Evolutionary conservation across 1,284 basidiomycete species (phyloP), one percentile per base, ranked within the genome.

Genomic region (Irpex rosettiformis): DNA sequence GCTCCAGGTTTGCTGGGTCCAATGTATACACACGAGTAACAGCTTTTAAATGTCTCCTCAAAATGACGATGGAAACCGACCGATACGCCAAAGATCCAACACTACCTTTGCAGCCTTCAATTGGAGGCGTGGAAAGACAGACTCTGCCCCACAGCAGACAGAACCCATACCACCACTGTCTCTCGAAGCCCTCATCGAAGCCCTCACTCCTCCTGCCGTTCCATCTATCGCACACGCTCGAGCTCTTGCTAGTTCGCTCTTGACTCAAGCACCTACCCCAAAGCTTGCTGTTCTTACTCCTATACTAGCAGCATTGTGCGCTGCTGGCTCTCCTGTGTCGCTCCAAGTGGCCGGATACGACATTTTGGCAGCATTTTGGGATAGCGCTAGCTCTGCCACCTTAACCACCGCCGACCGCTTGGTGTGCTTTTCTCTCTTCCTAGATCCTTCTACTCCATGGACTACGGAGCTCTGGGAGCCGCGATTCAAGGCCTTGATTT

Each of bases 271-370:
- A 3, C 67, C 69, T 7, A 64, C 59, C n/a, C 71, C 69, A 40
- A 63, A 65, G 29, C 66, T 71, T 3, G 61, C 67, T 5, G 49
- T 57, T 8, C 71, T 91, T 8, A 79, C 78, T 58, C 82, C 85
- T 16, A 77, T 91, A 57, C 72, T 90, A 2, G 76, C 75, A 2
- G 77, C 78, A 1, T 75, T 91, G 4, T 91, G 89, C 66, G 64
- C 68, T 13, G 61, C 73, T 30, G 75, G 82, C 21, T 75, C 79
- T 1, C 85, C 88, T 1, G 61, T 77, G 0, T 70, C 81, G 0
- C 61, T 90, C 4, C 87, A 88, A 66, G 80, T 79, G 7, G 80
- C 83, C 0, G 89, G 89, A 0, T 89, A 79, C 64, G 89, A 91
- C 59, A 81, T 90, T 55, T 75, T 91, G 52, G 74, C 84, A 11